phyloP scores from a whole-genome alignment of 208 protist species.

The Entamoeba moshkovskii region DNA sequence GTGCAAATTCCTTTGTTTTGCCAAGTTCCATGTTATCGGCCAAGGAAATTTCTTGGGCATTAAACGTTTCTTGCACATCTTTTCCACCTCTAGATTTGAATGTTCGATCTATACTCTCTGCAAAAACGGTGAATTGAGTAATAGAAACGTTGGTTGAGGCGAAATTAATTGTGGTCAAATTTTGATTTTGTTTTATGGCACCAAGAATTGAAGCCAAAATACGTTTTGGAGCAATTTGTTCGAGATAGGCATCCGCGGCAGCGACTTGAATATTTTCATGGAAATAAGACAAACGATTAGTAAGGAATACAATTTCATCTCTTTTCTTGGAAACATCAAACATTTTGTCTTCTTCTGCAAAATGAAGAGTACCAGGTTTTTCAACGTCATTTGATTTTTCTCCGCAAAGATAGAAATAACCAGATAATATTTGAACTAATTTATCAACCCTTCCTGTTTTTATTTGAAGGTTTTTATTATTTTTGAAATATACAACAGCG shows the following conservation, averaged over 20 bases:
- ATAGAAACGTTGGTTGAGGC: background rate
- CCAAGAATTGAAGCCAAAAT: background rate
- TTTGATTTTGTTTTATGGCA: background rate
- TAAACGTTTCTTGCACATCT: background rate
- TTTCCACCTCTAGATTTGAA: background rate
- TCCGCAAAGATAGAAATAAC: background rate
- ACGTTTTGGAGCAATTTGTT: background rate
- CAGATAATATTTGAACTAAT: background rate
- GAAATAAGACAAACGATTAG: background rate
- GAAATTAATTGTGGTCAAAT: background rate
- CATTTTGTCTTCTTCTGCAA: background rate
- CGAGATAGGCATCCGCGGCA: background rate
- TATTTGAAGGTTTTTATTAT: background rate
- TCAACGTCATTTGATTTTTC: background rate
- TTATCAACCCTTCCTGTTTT: background rate
- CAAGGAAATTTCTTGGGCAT: background rate
- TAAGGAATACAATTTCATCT: background rate
- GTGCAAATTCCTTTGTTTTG: background rate
- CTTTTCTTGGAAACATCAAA: background rate
- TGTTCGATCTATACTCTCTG: background rate
- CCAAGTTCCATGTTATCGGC: background rate
- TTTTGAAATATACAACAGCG: background rate
- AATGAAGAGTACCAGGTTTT: background rate
- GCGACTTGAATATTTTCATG: background rate
- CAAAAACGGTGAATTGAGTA: background rate